A percentile compares a stretch with the other conserved stretches of the same genome.
phyloP scores from a whole-genome alignment of 352 stramenopile genomes.

The Pythium coloratum region DNA sequence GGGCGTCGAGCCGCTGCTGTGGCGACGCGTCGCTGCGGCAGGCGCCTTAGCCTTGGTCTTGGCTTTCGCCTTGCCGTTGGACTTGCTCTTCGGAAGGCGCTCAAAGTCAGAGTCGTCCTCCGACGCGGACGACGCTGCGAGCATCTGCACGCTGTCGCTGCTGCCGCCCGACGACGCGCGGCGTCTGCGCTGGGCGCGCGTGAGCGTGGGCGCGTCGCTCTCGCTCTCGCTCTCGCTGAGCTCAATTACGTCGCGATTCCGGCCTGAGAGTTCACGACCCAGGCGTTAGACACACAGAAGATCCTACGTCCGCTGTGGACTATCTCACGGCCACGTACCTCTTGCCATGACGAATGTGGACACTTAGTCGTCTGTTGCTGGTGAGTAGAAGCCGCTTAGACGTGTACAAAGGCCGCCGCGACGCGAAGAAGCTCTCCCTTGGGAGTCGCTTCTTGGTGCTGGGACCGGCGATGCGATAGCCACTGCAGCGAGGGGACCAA shows the following conservation, averaged over 20 bases:
- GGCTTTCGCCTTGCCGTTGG: background rate
- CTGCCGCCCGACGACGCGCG: constrained; percentile 1
- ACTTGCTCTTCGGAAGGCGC: background rate
- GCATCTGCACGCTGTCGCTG: constrained; percentile 14
- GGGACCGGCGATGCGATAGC: background rate
- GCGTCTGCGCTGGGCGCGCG: background rate
- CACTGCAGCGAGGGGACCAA: background rate
- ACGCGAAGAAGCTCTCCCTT: no score
- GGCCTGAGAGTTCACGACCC: background rate
- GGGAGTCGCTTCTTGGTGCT: no score
- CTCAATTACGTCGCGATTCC: constrained; percentile 21
- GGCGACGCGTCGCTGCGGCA: no score
- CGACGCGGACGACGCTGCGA: constrained; percentile 21
- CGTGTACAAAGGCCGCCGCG: no score
- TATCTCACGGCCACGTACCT: background rate
- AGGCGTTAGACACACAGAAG: background rate
- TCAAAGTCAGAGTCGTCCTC: constrained; percentile 31
- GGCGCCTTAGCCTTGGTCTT: constrained; percentile 6
- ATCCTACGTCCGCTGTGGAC: background rate
- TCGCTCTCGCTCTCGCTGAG: constrained; percentile 27
- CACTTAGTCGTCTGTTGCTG: background rate
- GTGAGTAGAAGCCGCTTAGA: background rate
- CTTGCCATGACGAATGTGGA: constrained; percentile 1
- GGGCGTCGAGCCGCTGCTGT: background rate
- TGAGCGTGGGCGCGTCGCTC: background rate